These are phyloP conservation scores for Metschnikowia matae DNA, from an alignment of 805 yeast genomes.

Conservation along the genomic window DNA sequence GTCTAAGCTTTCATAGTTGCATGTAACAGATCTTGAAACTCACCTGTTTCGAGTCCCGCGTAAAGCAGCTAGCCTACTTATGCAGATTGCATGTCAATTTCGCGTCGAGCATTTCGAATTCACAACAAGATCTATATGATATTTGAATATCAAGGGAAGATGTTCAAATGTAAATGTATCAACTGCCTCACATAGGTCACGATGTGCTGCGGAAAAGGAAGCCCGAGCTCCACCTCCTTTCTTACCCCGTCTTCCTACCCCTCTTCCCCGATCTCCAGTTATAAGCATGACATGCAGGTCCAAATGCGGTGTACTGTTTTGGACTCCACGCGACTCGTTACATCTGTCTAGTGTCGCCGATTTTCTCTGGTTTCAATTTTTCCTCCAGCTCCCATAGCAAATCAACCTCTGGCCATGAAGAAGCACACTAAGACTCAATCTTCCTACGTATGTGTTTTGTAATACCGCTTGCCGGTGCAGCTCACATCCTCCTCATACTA, in stretches of 20 bases:
- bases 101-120: neutral
- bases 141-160: neutral
- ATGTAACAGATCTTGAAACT: neutral
- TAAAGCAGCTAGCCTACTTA: neutral
- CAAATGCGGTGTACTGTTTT: neutral
- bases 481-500: conserved; percentile 2
- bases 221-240: neutral
- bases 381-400: neutral
- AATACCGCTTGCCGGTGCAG: neutral
- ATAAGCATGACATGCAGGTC: neutral
- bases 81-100: conserved; percentile 3
- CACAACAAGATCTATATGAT: neutral
- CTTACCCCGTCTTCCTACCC: neutral
- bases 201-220: no score
- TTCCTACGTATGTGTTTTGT: conserved; percentile 51
- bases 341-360: neutral
- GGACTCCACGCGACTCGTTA: conserved; percentile 1
- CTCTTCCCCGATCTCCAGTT: neutral
- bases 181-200: neutral
- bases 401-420: conserved; percentile 23
- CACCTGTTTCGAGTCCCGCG: neutral
- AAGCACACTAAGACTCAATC: conserved; percentile 71
- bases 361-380: neutral
- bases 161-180: no score
- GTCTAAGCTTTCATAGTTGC: neutral